These are phyloP conservation scores for Apostasia ramifera DNA, from an alignment of 106 monocot genomes.

Conservation along the genomic window DNA sequence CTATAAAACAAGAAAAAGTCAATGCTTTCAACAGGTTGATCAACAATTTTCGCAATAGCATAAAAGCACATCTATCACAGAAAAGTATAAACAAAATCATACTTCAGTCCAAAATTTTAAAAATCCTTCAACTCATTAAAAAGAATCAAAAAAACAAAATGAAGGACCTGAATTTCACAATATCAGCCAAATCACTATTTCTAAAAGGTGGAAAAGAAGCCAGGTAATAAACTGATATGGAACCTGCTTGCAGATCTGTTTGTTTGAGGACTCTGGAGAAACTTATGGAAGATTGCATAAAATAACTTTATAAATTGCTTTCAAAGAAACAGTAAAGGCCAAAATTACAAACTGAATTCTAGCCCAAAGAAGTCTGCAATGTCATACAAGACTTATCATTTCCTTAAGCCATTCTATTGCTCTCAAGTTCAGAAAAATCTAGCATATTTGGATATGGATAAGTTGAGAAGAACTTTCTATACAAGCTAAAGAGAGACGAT, in stretches of 20 bases:
- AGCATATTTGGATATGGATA: neutral
- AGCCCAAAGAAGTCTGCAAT: neutral
- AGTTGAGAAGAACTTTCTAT: neutral
- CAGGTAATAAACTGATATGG: too few relatives aligned
- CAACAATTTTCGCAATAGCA: too few relatives aligned
- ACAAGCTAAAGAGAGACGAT: neutral
- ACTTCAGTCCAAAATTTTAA: neutral
- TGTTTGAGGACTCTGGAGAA: too few relatives aligned
- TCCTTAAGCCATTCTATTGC: neutral
- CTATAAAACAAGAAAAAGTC: constrained; percentile 16
- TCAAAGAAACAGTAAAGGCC: neutral
- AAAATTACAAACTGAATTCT: neutral
- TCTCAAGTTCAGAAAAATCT: neutral
- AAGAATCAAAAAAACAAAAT: neutral
- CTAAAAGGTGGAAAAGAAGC: too few relatives aligned
- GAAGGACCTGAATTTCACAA: neutral
- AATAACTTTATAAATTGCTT: too few relatives aligned
- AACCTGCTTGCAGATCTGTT: too few relatives aligned
- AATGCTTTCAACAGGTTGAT: neutral
- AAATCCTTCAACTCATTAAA: neutral
- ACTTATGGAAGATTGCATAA: too few relatives aligned
- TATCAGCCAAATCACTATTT: neutral
- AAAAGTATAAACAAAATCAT: neutral
- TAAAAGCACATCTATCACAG: neutral
- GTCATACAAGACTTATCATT: neutral